Conservation (phyloP, 2,329 filamentous ascomycete genomes). For the Fusarium sp. region DNA sequence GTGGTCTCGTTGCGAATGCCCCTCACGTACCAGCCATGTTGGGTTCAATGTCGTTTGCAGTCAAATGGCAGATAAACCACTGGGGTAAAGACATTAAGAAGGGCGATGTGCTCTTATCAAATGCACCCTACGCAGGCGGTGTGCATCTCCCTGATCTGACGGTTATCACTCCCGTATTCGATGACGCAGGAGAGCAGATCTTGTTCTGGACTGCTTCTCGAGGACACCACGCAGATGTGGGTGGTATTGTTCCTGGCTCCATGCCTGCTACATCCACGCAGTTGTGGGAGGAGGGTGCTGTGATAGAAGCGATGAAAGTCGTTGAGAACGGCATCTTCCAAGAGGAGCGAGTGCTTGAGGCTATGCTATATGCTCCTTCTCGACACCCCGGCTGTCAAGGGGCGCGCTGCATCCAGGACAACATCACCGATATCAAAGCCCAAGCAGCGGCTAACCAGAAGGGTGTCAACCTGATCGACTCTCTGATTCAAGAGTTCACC, state of each 20-base stretch:
- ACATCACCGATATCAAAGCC: constrained; percentile 74
- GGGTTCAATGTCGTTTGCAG: too few relatives aligned
- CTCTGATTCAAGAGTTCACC: constrained; percentile 57
- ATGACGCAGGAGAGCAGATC: too few relatives aligned
- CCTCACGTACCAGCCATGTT: too few relatives aligned
- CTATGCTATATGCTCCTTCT: too few relatives aligned
- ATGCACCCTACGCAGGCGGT: too few relatives aligned
- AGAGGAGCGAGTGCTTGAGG: background rate
- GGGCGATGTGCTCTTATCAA: too few relatives aligned
- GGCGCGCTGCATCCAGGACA: background rate
- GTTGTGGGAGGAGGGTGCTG: constrained; percentile 73
- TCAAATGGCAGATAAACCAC: too few relatives aligned
- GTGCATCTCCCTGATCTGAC: too few relatives aligned
- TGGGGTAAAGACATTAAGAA: too few relatives aligned
- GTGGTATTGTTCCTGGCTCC: constrained; percentile 81
- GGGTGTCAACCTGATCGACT: background rate
- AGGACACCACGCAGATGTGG: constrained; percentile 86
- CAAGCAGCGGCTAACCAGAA: constrained; percentile 53
- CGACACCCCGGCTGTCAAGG: background rate
- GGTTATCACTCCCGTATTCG: too few relatives aligned
- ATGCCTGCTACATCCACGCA: constrained; percentile 81
- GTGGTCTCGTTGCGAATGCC: too few relatives aligned
- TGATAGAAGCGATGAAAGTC: constrained; percentile 74
- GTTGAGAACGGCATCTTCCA: constrained; percentile 54
- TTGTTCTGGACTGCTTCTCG: too few relatives aligned